These are phyloP conservation scores for Termitomyces bulborhizus DNA, from an alignment of 768 basidiomycete species.

Conservation along the genomic window DNA sequence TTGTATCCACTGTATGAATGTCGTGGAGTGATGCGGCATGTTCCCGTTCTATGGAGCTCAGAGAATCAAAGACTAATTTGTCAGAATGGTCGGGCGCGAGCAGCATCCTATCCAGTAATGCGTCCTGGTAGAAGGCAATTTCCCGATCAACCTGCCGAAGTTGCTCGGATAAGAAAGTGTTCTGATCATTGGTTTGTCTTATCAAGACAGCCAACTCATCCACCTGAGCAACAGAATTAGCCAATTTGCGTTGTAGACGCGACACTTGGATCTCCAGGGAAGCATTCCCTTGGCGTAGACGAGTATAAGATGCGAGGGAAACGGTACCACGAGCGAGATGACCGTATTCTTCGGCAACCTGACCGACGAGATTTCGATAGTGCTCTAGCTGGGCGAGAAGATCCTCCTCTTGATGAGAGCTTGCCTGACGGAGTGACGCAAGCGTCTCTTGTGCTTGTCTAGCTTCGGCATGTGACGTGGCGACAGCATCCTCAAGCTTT, in stretches of 20 bases:
- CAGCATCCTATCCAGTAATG: neutral
- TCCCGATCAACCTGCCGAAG: constrained; percentile 29
- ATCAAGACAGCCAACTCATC: constrained; percentile 57
- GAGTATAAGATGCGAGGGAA: constrained; percentile 24
- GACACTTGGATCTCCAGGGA: constrained; percentile 33
- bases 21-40: constrained; percentile 1
- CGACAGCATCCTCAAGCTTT: constrained; percentile 30
- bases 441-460: constrained; percentile 27
- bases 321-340: constrained; percentile 41
- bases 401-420: constrained; percentile 34
- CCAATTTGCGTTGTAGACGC: constrained; percentile 63
- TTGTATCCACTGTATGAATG: constrained; percentile 4
- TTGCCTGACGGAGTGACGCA: constrained; percentile 22
- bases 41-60: constrained; percentile 6
- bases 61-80: neutral
- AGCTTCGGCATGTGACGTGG: constrained; percentile 29
- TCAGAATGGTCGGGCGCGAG: neutral
- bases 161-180: constrained; percentile 30
- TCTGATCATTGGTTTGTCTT: constrained; percentile 51
- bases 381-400: constrained; percentile 47
- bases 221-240: constrained; percentile 63
- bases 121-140: constrained; percentile 18
- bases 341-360: constrained; percentile 49
- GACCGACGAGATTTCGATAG: constrained; percentile 36
- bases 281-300: constrained; percentile 34